Evolutionary conservation across 2,329 filamentous ascomycete genomes (phyloP), one percentile per base, ranked within the genome.

Genomic region (Pezicula radicicola): DNA sequence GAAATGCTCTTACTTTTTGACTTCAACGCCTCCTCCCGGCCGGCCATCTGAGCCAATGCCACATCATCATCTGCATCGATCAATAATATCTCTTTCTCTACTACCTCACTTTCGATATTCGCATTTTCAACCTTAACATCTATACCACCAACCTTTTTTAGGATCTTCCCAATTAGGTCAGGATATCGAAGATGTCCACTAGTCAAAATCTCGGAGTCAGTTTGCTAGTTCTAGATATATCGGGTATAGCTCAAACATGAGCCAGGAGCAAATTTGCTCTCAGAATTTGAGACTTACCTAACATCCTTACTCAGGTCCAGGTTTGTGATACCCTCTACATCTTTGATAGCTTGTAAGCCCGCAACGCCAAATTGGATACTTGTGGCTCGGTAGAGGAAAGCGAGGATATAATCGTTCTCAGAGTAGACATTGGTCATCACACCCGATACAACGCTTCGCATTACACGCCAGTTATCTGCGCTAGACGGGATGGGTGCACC

Each of bases 351-450:
- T 66, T 96, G 88, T 16, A 97, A 72, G 1, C 93, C 93, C 0
- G 92, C 91, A 33, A 97, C 79, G 2, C 93, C 92, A 55, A 88
- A 86, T 58, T 94, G 86, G 46, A 93, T 81, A 60, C 87, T 91
- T 49, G 88, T 89, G 3, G 84, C 89, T 47, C 93, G 85, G 67
- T 93, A 96, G 37, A 97, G 75, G 66, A 97, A 96, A 1, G 85
- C 91, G 2, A 97, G 83, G 21, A 97, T 84, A 59, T 90, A 91
- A 68, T 97, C 93, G 44, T 90, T 89, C 48, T 87, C 84, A 1
- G 89, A 95, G 67, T 87, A 97, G 3, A 94, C 91, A 61, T 97
- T 97, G 64, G 97, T 79, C n/a, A 97, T 76, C 19, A 91, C 83
- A 0, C 92, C 91, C 39, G 84, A 80, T 4, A 96, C 90, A 2